These are phyloP conservation scores for Paspalum vaginatum DNA, from an alignment of 176 grass and related monocot genomes.

Conservation along the genomic window DNA sequence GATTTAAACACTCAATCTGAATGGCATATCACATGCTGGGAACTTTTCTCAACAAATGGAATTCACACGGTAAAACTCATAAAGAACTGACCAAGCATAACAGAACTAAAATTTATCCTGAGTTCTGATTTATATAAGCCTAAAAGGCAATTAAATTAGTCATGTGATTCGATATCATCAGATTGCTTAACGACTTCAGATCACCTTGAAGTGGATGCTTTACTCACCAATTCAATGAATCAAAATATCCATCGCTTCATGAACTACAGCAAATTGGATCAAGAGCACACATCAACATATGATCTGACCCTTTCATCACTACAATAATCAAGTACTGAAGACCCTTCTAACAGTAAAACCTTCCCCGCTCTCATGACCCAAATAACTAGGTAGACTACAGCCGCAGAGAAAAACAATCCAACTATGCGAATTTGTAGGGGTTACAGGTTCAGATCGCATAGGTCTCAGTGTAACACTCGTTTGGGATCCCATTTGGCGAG, in stretches of 20 bases:
- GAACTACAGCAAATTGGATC: not conserved
- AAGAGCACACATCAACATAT: not conserved
- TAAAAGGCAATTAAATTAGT: not conserved
- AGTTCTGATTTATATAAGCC: not conserved
- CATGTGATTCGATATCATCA: too few relatives aligned
- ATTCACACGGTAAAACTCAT: not conserved
- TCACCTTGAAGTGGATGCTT: not conserved
- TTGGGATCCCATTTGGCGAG: not conserved
- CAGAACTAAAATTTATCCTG: not conserved
- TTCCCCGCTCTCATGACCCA: not conserved
- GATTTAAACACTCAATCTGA: not conserved
- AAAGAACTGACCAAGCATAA: not conserved
- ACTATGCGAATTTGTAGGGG: not conserved
- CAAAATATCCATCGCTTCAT: not conserved
- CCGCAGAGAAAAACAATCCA: not conserved
- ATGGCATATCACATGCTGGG: not conserved
- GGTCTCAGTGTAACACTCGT: not conserved
- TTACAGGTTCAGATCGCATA: not conserved
- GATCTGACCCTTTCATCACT: not conserved
- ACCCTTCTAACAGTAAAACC: not conserved
- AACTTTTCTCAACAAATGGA: not conserved
- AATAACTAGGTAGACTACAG: not conserved
- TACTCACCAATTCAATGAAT: conserved; percentile 10
- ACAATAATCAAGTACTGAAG: not conserved
- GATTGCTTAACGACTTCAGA: not conserved